Percentiles rank a stretch among this genome's conserved stretches.
These are phyloP conservation scores for fission yeast (Schizosaccharomyces pombe) DNA, from an alignment of 805 yeast genomes.

Conservation along the genomic window DNA sequence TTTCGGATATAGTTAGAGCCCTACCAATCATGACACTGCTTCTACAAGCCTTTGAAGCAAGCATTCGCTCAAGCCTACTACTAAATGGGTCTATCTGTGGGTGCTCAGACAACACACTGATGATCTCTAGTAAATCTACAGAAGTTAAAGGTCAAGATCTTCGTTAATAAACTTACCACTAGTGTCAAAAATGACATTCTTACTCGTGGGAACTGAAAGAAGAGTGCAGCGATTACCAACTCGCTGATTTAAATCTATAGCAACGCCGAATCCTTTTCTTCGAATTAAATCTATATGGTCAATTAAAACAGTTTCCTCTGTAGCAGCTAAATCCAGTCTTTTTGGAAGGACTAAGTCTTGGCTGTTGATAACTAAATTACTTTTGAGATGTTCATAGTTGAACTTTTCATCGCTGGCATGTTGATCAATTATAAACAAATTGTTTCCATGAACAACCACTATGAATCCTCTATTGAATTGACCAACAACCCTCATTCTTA, in stretches of 20 bases:
- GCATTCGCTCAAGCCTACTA: constrained; percentile 60
- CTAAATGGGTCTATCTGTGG: constrained; percentile 25
- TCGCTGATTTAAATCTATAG: constrained; percentile 23
- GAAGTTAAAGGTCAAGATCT: neutral
- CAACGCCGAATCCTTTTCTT: constrained; percentile 55
- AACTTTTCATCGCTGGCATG: constrained; percentile 94
- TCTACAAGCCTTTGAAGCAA: constrained; percentile 90
- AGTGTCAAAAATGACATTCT: constrained; percentile 37
- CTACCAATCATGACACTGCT: constrained; percentile 85
- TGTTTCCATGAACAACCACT: constrained; percentile 24
- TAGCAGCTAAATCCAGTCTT: constrained; percentile 37
- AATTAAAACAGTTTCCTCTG: constrained; percentile 53
- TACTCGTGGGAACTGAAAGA: constrained; percentile 48
- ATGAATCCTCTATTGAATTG: constrained; percentile 92
- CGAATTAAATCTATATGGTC: constrained; percentile 35
- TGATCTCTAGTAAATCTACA: constrained; percentile 49
- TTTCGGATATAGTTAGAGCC: constrained; percentile 30
- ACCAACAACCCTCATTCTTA: constrained; percentile 57
- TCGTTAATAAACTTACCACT: constrained; percentile 14
- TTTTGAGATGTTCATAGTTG: constrained; percentile 56
- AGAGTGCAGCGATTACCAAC: constrained; percentile 38
- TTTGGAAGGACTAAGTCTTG: constrained; percentile 48
- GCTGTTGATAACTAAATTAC: constrained; percentile 30
- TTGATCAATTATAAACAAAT: constrained; percentile 70
- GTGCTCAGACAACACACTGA: constrained; percentile 38